These are phyloP conservation scores for Zymoseptoria pseudotritici DNA, from an alignment of 2,329 filamentous ascomycete species.

Conservation along the genomic window DNA sequence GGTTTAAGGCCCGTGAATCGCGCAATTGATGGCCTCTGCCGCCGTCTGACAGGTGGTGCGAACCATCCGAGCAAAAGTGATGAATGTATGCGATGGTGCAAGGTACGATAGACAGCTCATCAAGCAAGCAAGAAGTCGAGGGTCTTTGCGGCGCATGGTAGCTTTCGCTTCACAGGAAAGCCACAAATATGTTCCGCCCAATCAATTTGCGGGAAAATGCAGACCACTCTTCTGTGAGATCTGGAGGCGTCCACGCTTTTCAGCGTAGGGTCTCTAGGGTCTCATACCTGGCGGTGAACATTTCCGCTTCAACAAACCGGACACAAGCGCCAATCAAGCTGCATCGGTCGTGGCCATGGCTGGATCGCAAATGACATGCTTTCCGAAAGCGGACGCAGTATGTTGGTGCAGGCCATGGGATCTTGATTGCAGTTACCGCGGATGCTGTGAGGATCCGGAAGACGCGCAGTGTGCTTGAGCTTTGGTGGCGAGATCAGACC, in stretches of 20 bases:
- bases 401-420: no score
- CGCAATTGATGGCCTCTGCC: no score
- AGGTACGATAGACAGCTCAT: background rate
- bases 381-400: no score
- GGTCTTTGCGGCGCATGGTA: background rate
- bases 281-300: background rate
- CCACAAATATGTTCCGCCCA: background rate
- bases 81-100: background rate
- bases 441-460: no score
- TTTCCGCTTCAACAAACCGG: background rate
- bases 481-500: no score
- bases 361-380: no score
- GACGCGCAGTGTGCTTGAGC: no score
- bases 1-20: no score
- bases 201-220: background rate
- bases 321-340: no score
- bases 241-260: background rate
- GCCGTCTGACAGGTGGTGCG: background rate
- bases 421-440: no score
- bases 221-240: background rate
- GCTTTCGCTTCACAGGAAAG: background rate
- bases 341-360: no score
- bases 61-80: background rate
- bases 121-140: background rate
- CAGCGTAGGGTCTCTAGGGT: background rate